Evolutionary conservation across 192 early-diverging fungal genomes (phyloP), one percentile per base, ranked within the genome.

Genomic region (Coemansia guatemalensis): DNA sequence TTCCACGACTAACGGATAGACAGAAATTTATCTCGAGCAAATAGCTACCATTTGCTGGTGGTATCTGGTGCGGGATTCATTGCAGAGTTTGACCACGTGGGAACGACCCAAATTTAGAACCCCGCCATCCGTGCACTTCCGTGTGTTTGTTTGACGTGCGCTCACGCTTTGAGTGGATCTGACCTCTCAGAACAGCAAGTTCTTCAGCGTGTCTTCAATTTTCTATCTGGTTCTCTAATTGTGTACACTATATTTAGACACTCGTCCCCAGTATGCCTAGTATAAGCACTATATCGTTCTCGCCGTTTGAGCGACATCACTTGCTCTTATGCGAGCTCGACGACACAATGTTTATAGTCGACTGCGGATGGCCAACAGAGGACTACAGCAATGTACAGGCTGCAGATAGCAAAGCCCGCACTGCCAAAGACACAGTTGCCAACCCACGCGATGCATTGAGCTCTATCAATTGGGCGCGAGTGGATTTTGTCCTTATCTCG

Each of bases 401-500:
- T 9, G 12, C 58, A 14, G 47, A 56, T 57, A 57, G 17, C 58
- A 74, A 75, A 48, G 52, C 21, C 18, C 53, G 50, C 24, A 48
- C 54, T 0, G n/a, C 18, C 7, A 48, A 56, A 21, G 48, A 18
- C 12, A 33, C 53, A 21, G 25, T 41, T 9, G 66, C 35, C 21
- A 69, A 69, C 22, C 69, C 73, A 25, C 68, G 70, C 51, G 64
- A 68, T 21, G 78, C 69, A 20, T 49, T 83, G 53, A 66, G 75
- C 57, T 72, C 84, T 14, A 71, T 91, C 12, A 87, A 89, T 75
- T 82, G 88, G 67, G 82, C 78, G 50, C 75, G 74, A 0, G 85
- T 95, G 14, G 91, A 94, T 73, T 83, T 88, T 61, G 82, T 95
- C 21, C 70, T 95, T 3, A 72, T 95, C 26, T 85, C 88, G 47